Conservation (phyloP, 306 rosid species). For the Prosopis cineraria region DNA sequence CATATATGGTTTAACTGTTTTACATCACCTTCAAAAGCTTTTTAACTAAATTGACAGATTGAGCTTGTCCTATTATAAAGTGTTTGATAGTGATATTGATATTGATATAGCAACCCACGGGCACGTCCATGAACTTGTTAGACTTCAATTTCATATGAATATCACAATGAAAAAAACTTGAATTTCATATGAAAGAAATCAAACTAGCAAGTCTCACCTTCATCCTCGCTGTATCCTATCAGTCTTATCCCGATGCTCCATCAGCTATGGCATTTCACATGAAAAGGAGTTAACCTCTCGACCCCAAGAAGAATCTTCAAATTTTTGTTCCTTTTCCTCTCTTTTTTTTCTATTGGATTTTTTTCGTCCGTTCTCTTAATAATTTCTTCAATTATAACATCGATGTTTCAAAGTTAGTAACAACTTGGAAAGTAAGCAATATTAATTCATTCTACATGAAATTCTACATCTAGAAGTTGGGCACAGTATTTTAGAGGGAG, state of each 20-base stretch:
- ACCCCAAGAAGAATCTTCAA: not conserved
- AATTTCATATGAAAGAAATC: slow-evolving; percentile 34
- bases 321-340: not conserved
- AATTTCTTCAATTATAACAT: not conserved
- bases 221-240: slow-evolving; percentile 26
- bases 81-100: slow-evolving; percentile 50
- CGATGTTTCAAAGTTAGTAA: not conserved
- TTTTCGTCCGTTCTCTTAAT: not conserved
- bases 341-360: not conserved
- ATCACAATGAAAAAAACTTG: too few relatives aligned
- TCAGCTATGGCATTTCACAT: slow-evolving; percentile 1
- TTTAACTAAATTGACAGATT: slow-evolving; percentile 43
- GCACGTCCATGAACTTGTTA: slow-evolving; percentile 35
- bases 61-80: slow-evolving; percentile 47
- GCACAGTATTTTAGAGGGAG: slow-evolving; percentile 24
- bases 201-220: slow-evolving; percentile 28
- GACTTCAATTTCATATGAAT: slow-evolving; percentile 33
- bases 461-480: not conserved
- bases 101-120: slow-evolving; percentile 31
- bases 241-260: not conserved
- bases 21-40: slow-evolving; percentile 37
- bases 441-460: not conserved
- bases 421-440: not conserved
- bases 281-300: not conserved
- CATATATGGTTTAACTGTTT: slow-evolving; percentile 1